Conservation (phyloP, 495 filamentous ascomycete species). For the Penicillium canescens region DNA sequence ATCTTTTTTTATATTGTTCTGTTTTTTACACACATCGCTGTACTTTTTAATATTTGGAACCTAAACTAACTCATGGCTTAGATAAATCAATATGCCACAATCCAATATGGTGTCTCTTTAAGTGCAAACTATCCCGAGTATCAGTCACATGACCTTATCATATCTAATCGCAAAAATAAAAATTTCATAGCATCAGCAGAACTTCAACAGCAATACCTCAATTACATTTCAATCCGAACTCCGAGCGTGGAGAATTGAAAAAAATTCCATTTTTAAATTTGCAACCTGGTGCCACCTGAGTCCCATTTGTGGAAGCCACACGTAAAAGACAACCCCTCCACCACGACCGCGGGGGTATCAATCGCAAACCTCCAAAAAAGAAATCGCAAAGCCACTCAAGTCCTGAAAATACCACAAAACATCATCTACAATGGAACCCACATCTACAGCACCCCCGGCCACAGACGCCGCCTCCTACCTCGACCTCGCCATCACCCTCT, state of each 20-base stretch:
- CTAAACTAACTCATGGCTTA: no score
- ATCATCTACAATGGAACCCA: slow-evolving; percentile 25
- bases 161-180: slow-evolving; percentile 22
- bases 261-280: neutral
- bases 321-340: neutral
- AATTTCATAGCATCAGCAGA: neutral
- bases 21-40: no score
- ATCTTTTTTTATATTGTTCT: neutral
- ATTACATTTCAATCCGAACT: slow-evolving; percentile 1
- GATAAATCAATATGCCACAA: no score
- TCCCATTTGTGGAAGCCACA: neutral
- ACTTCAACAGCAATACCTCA: neutral
- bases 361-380: neutral
- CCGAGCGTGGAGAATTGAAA: neutral
- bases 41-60: no score
- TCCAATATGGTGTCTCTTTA: no score
- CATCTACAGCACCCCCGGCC: slow-evolving; percentile 18
- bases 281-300: neutral
- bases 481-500: slow-evolving; percentile 78
- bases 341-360: slow-evolving; percentile 16
- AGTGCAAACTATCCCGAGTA: no score
- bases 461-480: slow-evolving; percentile 51
- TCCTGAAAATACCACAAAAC: slow-evolving; percentile 5
- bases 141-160: slow-evolving; percentile 17
- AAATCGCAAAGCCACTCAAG: slow-evolving; percentile 4